Conservation (phyloP, 2,329 filamentous ascomycete species). For the Furcasterigmium furcatum region DNA sequence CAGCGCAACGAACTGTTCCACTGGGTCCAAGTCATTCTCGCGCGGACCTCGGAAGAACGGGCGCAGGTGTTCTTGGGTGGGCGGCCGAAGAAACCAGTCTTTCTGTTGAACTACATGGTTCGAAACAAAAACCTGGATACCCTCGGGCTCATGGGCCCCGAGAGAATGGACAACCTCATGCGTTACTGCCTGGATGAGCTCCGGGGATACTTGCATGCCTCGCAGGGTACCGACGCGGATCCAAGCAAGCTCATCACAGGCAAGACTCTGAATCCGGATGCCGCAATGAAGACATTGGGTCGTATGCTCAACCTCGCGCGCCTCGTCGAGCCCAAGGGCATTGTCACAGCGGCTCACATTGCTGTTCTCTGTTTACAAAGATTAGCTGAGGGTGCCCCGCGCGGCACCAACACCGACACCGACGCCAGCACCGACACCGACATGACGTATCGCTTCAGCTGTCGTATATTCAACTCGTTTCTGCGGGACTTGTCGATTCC, state of each 20-base stretch:
- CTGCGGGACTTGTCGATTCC: slow-evolving; percentile 27
- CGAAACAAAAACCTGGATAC: no score
- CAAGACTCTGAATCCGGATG: background rate
- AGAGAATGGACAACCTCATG: no score
- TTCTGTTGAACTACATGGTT: slow-evolving; percentile 10
- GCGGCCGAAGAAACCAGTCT: slow-evolving; percentile 6
- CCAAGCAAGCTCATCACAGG: no score
- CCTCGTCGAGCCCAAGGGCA: slow-evolving; percentile 20
- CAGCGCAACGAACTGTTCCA: background rate
- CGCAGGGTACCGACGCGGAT: no score
- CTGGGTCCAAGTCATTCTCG: slow-evolving; percentile 7
- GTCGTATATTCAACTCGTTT: slow-evolving; percentile 29
- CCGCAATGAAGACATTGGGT: background rate
- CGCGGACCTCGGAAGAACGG: slow-evolving; percentile 4
- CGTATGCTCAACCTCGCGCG: slow-evolving; percentile 7
- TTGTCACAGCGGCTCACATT: slow-evolving; percentile 24
- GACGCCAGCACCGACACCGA: slow-evolving; percentile 4
- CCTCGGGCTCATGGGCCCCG: no score
- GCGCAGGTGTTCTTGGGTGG: slow-evolving; percentile 4
- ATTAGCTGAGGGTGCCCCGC: no score
- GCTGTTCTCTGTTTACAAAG: slow-evolving; percentile 22
- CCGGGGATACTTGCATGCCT: no score
- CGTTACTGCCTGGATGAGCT: no score
- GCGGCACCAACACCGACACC: no score
- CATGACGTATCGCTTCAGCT: slow-evolving; percentile 19